A percentile compares a stretch with the other conserved stretches of the same genome.
phyloP scores from a whole-genome alignment of 345 rosid species.

The Eucalyptus pauciflora region DNA sequence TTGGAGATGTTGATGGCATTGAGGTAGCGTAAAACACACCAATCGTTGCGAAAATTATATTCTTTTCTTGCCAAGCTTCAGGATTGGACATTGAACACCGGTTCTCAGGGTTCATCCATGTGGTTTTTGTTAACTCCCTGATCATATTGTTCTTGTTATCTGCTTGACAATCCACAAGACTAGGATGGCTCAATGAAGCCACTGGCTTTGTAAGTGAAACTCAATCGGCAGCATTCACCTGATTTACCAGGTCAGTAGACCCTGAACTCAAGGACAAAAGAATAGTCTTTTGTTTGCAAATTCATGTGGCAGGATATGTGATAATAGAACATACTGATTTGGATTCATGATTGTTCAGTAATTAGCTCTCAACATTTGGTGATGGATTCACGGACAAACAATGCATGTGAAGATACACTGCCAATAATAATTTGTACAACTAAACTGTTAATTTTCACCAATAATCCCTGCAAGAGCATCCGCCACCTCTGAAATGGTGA shows the following conservation, averaged over 20 bases:
- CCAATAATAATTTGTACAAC: background rate
- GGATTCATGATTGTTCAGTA: background rate
- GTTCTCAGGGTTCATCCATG: background rate
- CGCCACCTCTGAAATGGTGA: conserved; percentile 48
- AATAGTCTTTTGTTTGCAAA: background rate
- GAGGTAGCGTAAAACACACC: background rate
- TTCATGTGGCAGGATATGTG: background rate
- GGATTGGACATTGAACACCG: background rate
- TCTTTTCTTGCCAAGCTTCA: background rate
- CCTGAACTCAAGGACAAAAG: background rate
- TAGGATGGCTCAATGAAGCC: background rate
- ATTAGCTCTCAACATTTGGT: background rate
- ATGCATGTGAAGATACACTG: background rate
- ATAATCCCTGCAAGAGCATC: conserved; percentile 52
- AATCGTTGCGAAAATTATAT: background rate
- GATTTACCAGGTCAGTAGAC: background rate
- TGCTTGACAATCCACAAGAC: background rate
- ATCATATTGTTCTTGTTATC: background rate
- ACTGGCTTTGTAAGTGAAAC: background rate
- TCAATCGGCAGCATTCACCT: background rate
- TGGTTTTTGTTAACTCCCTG: background rate
- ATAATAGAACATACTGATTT: background rate
- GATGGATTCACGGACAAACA: background rate
- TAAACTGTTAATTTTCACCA: conserved; percentile 22
- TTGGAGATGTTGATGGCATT: background rate